Evolutionary conservation across 768 basidiomycete species (phyloP), one percentile per base, ranked within the genome.

Genomic region (Boletellus ananas): DNA sequence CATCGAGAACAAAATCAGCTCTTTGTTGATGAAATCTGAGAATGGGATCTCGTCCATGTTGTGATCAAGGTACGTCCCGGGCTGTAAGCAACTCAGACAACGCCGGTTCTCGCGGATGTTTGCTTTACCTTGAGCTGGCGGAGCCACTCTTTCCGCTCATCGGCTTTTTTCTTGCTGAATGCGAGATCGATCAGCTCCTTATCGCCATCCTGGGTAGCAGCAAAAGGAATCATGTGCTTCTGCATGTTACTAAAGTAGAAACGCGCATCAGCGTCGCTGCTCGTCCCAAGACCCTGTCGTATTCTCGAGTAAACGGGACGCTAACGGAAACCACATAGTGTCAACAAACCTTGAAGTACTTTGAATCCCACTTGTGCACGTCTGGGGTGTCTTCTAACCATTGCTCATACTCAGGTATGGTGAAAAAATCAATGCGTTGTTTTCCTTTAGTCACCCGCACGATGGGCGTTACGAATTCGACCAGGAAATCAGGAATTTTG

Each of bases 111-210:
- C 11, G 8, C 18, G 6, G 14, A 20, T 18, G 18, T 31, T 14
- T 13, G 11, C 5, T 71, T 49, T 59, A 87, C 93, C 76, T 81
- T 92, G 73, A 93, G 95, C 53, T 91, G 85, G 20, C 96, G 80
- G 12, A 99, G 73, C 96, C 96, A 99, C 50, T 99, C 96, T 68
- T 99, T 98, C 45, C 96, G 85, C 3, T 97, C 94, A 52, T 99
- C 96, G 0, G 94, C 90, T 64, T 95, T 97, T 78, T 97, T 98
- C 81, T 98, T 99, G 75, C 92, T 97, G 77, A 99, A 99, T 0
- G 96, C 96, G 49, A 99, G 84, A 35, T 99, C 96, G 52, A 99
- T 95, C 33, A 97, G 77, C 7, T 84, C 85, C 39, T 81, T 83
- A 58, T 98, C 96, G 3, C 85, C 93, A 0, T 85, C 79, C 61